Evolutionary conservation across 2,329 filamentous ascomycete species (phyloP), one percentile per base, ranked within the genome.

Genomic region (Drechmeria coniospora): DNA sequence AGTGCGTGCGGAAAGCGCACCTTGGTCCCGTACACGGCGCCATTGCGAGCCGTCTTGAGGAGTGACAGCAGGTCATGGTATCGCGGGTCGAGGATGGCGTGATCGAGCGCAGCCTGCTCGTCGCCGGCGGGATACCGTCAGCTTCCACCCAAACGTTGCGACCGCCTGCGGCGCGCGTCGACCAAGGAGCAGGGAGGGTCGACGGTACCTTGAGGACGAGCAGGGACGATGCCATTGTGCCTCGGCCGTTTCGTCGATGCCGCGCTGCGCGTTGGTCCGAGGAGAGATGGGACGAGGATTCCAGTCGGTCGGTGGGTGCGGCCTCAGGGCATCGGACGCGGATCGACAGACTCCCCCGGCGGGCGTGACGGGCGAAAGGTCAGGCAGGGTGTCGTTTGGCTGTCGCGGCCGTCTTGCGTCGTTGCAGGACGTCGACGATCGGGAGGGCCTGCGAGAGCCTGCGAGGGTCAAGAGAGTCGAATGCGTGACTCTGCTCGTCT

Each of bases 1-100:
- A 98, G 68, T 35, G 90, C 90, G 60, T 98, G 90, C 38, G 90
- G 90, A 60, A 98, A 95, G 38, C 90, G 86, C 54, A 98, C 83
- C 70, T 95, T 95, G 44, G 81, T 74, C 35, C 90, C 90, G 58
- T 98, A 98, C 37, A 98, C 83, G 39, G 86, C 76, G 53, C 90
- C 90, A 73, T 95, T 98, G 57, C 90, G 83, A 40, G 90, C 79
- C 45, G 75, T 83, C 68, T 98, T 98, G 53, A 93, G 53, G 40
- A 98, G 65, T 32, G 81, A 73, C 36, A 98, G 70, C 31, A 84
- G 52, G 44, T 90, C 82, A 45, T 90, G 82, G 57, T 93, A 81
- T 40, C 73, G 67, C 5, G 86, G 84, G 50, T 95, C 74, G 36
- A 90, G 69, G 40, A 86, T 63, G 31, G 93, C 65, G 41, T 68